Evolutionary conservation across 75 land plant genomes (phyloP).

Genomic region (Cunninghamia lanceolata): DNA sequence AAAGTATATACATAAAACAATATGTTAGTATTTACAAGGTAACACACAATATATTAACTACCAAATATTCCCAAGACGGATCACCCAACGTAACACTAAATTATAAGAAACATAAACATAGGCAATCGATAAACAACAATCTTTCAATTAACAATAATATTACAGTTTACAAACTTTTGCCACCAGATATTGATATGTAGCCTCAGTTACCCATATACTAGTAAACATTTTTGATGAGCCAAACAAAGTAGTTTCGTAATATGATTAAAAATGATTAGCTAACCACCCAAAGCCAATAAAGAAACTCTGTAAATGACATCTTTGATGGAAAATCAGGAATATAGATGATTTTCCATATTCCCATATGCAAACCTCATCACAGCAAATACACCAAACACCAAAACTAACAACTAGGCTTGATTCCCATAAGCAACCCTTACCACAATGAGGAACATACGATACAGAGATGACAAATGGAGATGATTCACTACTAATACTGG

Average conservation of each 20-base stretch:
- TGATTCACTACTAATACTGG: slow-evolving; percentile 2
- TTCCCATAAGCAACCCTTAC: slow-evolving; percentile 87
- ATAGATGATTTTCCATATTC: neutral
- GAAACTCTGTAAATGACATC: neutral
- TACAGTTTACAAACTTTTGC: too few species aligned
- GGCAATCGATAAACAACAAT: too few species aligned
- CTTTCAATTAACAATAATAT: too few species aligned
- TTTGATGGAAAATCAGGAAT: neutral
- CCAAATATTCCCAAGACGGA: neutral
- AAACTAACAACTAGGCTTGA: too few species aligned
- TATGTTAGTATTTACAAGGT: too few species aligned
- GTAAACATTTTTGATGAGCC: neutral
- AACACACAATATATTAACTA: neutral
- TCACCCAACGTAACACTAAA: too few species aligned
- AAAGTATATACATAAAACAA: too few species aligned
- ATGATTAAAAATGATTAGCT: neutral
- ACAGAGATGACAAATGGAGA: slow-evolving; percentile 6
- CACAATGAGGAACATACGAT: slow-evolving; percentile 73
- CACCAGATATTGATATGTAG: too few species aligned
- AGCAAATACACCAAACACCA: too few species aligned
- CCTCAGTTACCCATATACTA: neutral
- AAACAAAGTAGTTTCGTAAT: neutral
- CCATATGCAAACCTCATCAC: slow-evolving; percentile 91
- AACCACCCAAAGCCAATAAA: neutral
- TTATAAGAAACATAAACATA: too few species aligned